phyloP scores from a whole-genome alignment of 768 basidiomycete species.

The Kwoniella sp. region DNA sequence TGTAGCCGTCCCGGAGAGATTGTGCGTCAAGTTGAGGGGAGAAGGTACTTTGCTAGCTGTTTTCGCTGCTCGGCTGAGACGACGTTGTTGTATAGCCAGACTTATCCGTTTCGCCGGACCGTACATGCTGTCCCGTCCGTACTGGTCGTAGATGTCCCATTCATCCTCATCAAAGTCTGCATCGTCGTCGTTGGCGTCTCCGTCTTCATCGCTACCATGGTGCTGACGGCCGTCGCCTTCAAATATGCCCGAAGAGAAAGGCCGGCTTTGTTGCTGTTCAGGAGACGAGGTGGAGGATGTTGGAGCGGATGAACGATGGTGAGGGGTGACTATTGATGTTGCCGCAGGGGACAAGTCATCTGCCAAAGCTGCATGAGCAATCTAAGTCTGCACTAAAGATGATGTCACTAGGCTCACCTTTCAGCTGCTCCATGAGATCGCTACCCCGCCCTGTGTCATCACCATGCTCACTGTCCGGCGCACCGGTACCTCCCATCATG shows the following conservation, averaged over 20 bases:
- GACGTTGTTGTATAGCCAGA: conserved; percentile 20
- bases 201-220: neutral
- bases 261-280: neutral
- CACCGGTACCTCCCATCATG: conserved; percentile 41
- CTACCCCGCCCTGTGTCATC: neutral
- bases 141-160: conserved; percentile 53
- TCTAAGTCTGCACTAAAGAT: conserved; percentile 1
- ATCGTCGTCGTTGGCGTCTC: neutral
- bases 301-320: conserved; percentile 10
- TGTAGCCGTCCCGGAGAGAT: neutral
- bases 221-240: neutral
- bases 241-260: neutral
- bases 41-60: conserved; percentile 9
- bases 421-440: conserved; percentile 20
- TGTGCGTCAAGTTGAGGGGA: neutral
- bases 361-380: neutral
- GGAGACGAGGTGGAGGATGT: neutral
- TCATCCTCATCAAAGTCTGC: conserved; percentile 24
- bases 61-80: conserved; percentile 20
- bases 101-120: conserved; percentile 20
- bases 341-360: conserved; percentile 26
- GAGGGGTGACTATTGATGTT: conserved; percentile 25
- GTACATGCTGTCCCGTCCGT: conserved; percentile 51
- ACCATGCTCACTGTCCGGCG: conserved; percentile 14
- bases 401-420: conserved; percentile 15